Evolutionary conservation across 257 asterid species (phyloP), one percentile per base, ranked within the genome.

Genomic region (Phtheirospermum japonicum): DNA sequence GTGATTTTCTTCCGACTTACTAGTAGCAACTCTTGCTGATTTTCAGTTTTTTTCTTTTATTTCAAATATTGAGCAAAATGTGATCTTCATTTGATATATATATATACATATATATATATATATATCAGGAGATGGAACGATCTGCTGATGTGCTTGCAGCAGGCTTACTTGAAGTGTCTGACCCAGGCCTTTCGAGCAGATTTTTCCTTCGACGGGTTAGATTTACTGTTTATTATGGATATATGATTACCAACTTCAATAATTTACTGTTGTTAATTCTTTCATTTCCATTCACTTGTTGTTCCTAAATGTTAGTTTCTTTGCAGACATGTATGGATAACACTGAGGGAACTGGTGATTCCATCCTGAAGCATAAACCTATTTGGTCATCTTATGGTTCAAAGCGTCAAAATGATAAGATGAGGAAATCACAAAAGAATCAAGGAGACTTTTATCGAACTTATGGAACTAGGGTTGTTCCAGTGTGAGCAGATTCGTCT

Each of bases 91-190:
- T 50, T 48, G 43, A 59, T 12, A 61, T 53, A 46, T 59, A 46
- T 10, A 10, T 1, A n/a, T n/a, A n/a, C n/a, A n/a, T n/a, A n/a
- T n/a, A n/a, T 12, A 4, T 40, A 4, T 40, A 30, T 66, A 49
- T 68, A 45, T 51, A 20, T 37, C 79, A 89, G 99, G 99, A 93
- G 78, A 93, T 93, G 99, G 95, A 85, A 64, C 82, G 96, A 53
- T 93, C 99, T n/a, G 95, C 97, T 18, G 99, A 93, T 80, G 96
- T 93, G 54, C 95, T 93, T 67, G 96, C 99, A 28, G 97, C 99
- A 2, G 99, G 99, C 76, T 79, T 93, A 73, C 99, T 93, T 55
- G 99, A 93, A 73, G 82, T 87, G 70, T 81, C 97, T 56, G 95
- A 93, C 74, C 96, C 97, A 64, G 66, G 72, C 46, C 97, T 93